A percentile compares a stretch with the other conserved stretches of the same genome.
phyloP scores from a whole-genome alignment of 805 yeast genomes.

The Pichia membranifaciens region DNA sequence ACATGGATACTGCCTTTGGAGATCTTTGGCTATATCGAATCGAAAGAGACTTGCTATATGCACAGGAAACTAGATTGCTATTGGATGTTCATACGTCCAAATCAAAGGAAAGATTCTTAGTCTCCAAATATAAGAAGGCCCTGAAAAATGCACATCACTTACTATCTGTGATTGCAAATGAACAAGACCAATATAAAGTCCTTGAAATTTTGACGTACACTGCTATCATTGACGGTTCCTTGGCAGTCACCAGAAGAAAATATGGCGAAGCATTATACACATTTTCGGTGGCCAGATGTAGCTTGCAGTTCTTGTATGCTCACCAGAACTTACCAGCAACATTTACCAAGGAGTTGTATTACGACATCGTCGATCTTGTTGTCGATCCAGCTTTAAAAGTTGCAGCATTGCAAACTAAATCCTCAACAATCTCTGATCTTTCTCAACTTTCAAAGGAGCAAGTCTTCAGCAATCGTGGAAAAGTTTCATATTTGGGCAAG shows the following conservation, averaged over 20 bases:
- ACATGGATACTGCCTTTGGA: slow-evolving; percentile 46
- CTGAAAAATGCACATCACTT: slow-evolving; percentile 39
- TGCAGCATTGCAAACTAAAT: slow-evolving; percentile 27
- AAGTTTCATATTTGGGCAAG: slow-evolving; percentile 27
- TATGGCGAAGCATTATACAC: slow-evolving; percentile 50
- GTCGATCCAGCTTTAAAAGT: slow-evolving; percentile 61
- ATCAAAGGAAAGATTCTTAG: slow-evolving; percentile 44
- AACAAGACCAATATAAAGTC: slow-evolving; percentile 28
- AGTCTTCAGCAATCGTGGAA: slow-evolving; percentile 30
- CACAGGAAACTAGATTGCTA: slow-evolving; percentile 54
- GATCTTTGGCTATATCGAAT: slow-evolving; percentile 56
- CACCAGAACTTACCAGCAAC: slow-evolving; percentile 20
- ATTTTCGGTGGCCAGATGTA: slow-evolving; percentile 56
- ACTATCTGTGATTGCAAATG: slow-evolving; percentile 35
- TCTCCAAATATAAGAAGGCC: slow-evolving; percentile 66
- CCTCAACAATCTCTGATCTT: slow-evolving; percentile 38
- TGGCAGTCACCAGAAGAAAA: slow-evolving; percentile 45
- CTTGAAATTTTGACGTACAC: slow-evolving; percentile 35
- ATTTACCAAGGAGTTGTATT: slow-evolving; percentile 35
- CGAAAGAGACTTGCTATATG: slow-evolving; percentile 71
- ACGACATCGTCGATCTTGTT: slow-evolving; percentile 49
- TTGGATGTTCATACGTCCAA: slow-evolving; percentile 48
- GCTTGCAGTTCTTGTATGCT: slow-evolving; percentile 47
- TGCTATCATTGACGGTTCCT: slow-evolving; percentile 32
- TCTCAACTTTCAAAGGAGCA: slow-evolving; percentile 41